These are phyloP conservation scores for Barbatosphaeria neglecta DNA, from an alignment of 495 filamentous ascomycete genomes.

Conservation along the genomic window DNA sequence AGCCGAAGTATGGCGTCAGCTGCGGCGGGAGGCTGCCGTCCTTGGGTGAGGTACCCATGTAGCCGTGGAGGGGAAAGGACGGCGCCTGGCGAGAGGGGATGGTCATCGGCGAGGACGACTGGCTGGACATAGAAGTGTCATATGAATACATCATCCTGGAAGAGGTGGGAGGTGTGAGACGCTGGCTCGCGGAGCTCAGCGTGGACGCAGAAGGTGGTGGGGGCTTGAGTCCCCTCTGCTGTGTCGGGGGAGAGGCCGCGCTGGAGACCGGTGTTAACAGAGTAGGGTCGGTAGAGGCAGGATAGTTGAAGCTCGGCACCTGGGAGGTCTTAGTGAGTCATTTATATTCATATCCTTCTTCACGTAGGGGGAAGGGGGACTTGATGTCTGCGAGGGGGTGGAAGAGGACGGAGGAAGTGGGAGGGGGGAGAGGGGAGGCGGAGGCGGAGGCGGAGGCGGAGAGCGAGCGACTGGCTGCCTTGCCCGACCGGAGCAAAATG, in stretches of 20 bases:
- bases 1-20: constrained; percentile 17
- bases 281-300: constrained; percentile 28
- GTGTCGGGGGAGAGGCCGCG: constrained; percentile 29
- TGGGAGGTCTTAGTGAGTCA: constrained; percentile 9
- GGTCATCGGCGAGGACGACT: constrained; percentile 24
- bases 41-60: constrained; percentile 13
- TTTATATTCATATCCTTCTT: constrained; percentile 5
- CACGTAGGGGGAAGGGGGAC: too few relatives aligned
- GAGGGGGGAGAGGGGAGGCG: too few relatives aligned
- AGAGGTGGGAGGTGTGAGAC: constrained; percentile 31
- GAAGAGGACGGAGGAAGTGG: too few relatives aligned
- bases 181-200: constrained; percentile 22
- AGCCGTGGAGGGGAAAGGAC: constrained; percentile 10
- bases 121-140: constrained; percentile 17
- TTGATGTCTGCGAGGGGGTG: too few relatives aligned
- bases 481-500: background rate
- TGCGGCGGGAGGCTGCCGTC: constrained; percentile 16
- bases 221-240: constrained; percentile 25
- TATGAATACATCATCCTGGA: constrained; percentile 30
- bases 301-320: constrained; percentile 33
- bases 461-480: too few relatives aligned
- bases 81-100: constrained; percentile 17
- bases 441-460: too few relatives aligned
- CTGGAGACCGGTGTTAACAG: constrained; percentile 35
- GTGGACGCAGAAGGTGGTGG: constrained; percentile 18